phyloP scores from a whole-genome alignment of 805 yeast genomes.

The Ogataea ramenticola region DNA sequence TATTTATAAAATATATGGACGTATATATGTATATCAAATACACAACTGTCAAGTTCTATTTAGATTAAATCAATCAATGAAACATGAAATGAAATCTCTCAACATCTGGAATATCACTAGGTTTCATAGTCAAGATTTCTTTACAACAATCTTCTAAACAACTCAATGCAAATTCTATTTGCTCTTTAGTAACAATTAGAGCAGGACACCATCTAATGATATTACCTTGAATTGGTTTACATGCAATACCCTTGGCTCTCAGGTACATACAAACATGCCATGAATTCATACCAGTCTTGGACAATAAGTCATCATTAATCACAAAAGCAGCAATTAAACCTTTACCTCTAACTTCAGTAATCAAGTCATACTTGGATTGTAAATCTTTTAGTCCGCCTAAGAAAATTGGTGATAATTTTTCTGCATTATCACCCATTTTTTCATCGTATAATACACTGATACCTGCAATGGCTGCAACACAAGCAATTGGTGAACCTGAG shows the following conservation, averaged over 20 bases:
- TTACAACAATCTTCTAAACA: slow-evolving; percentile 14
- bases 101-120: slow-evolving; percentile 14
- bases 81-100: slow-evolving; percentile 9
- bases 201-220: slow-evolving; percentile 19
- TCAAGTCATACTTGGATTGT: slow-evolving; percentile 10
- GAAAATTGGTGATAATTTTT: slow-evolving; percentile 13
- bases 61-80: slow-evolving; percentile 1
- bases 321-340: slow-evolving; percentile 20
- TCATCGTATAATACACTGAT: slow-evolving; percentile 21
- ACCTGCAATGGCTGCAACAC: slow-evolving; percentile 20
- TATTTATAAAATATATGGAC: too few species aligned
- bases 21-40: too few species aligned
- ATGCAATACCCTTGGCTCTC: slow-evolving; percentile 20
- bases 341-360: slow-evolving; percentile 16
- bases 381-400: slow-evolving; percentile 12
- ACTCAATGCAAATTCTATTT: slow-evolving; percentile 10
- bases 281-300: slow-evolving; percentile 7
- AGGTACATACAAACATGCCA: slow-evolving; percentile 22
- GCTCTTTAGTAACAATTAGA: slow-evolving; percentile 11
- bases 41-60: background rate
- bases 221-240: slow-evolving; percentile 17
- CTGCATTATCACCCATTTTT: slow-evolving; percentile 14
- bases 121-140: slow-evolving; percentile 6
- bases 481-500: slow-evolving; percentile 21
- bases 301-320: slow-evolving; percentile 10